phyloP scores from a whole-genome alignment of 2,329 filamentous ascomycete species.

The Fusarium keratoplasticum region DNA sequence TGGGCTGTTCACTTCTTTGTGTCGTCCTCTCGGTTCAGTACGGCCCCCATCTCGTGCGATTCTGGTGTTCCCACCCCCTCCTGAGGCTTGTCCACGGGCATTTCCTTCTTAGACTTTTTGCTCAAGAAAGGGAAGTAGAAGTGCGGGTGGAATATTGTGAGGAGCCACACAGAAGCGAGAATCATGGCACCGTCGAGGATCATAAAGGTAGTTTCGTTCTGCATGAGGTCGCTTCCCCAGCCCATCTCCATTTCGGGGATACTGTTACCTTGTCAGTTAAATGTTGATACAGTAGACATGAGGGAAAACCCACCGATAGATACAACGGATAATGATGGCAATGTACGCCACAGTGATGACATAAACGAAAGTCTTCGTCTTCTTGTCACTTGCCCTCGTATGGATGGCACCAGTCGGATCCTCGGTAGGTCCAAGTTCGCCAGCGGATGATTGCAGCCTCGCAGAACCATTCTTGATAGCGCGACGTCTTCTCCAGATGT shows the following conservation, averaged over 20 bases:
- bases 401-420: background rate
- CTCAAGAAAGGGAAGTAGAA: slow-evolving; percentile 31
- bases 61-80: background rate
- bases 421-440: background rate
- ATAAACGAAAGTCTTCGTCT: slow-evolving; percentile 31
- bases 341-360: slow-evolving; percentile 20
- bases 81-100: slow-evolving; percentile 2
- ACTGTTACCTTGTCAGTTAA: background rate
- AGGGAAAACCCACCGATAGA: slow-evolving; percentile 21
- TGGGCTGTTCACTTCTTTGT: background rate
- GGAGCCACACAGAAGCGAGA: slow-evolving; percentile 26
- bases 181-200: slow-evolving; percentile 37
- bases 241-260: slow-evolving; percentile 39
- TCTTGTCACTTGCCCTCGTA: slow-evolving; percentile 27
- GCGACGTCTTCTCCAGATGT: slow-evolving; percentile 33
- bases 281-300: accelerated
- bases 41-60: background rate
- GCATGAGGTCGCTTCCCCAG: slow-evolving; percentile 35
- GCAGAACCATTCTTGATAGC: slow-evolving; percentile 25
- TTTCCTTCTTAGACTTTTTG: slow-evolving; percentile 7
- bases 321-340: slow-evolving; percentile 34
- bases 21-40: background rate
- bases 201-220: slow-evolving; percentile 35
- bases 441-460: background rate
- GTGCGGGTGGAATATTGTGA: slow-evolving; percentile 32